Conservation (phyloP, 306 rosid genomes). For the Luffa acutangula region DNA sequence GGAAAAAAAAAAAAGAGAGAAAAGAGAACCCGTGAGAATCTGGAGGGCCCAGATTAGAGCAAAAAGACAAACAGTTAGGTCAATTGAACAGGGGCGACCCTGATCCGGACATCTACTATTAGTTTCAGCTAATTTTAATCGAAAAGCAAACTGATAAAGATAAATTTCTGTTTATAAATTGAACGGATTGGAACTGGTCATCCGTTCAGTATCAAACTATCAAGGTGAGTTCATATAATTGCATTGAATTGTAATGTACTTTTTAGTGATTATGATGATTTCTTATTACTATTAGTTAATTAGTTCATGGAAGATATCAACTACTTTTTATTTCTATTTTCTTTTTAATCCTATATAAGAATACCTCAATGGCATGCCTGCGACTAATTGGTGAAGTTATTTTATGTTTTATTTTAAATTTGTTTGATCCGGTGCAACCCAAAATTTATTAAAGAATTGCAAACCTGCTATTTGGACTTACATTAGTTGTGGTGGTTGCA, state of each 20-base stretch:
- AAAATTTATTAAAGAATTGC: neutral
- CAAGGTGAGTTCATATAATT: neutral
- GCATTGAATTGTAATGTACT: neutral
- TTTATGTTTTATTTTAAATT: neutral
- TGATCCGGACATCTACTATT: neutral
- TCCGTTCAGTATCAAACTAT: neutral
- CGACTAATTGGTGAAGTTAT: neutral
- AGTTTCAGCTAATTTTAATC: neutral
- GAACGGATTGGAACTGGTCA: neutral
- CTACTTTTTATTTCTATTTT: neutral
- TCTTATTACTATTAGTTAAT: neutral
- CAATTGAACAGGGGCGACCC: neutral
- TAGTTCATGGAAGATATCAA: neutral
- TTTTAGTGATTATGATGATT: neutral
- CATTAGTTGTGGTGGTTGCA: neutral
- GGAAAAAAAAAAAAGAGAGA: neutral
- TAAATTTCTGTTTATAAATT: neutral
- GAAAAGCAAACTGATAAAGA: neutral
- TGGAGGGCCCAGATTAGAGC: neutral
- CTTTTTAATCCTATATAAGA: neutral
- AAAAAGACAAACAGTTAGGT: neutral
- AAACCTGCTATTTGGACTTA: neutral
- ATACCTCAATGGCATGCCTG: neutral
- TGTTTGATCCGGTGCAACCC: neutral
- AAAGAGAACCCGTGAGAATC: neutral